A percentile compares a stretch with the other conserved stretches of the same genome.
phyloP scores from a whole-genome alignment of 1,284 basidiomycete species.

The Apiotrichum veenhuisii region DNA sequence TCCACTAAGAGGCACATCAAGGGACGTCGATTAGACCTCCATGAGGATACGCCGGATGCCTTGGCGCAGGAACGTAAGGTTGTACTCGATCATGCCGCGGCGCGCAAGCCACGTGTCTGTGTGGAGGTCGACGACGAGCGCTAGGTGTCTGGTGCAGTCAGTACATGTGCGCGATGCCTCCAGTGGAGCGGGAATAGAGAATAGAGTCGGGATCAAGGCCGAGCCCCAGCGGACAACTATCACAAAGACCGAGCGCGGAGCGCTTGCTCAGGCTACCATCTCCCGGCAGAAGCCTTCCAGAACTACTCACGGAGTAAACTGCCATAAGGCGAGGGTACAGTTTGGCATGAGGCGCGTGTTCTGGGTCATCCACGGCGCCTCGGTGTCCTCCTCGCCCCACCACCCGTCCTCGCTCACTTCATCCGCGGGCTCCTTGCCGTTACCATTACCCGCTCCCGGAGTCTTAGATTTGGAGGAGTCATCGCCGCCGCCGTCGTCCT shows the following conservation, averaged over 20 bases:
- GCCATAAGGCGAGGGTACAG: slow-evolving; percentile 79
- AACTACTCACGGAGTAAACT: slow-evolving; percentile 65
- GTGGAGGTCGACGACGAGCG: slow-evolving; percentile 74
- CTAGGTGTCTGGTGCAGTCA: slow-evolving; percentile 54
- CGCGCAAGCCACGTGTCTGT: slow-evolving; percentile 72
- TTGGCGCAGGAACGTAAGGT: slow-evolving; percentile 74
- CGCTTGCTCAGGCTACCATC: too few species aligned
- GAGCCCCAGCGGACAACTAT: too few species aligned
- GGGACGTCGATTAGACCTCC: too few species aligned
- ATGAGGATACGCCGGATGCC: slow-evolving; percentile 52
- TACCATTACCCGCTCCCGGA: slow-evolving; percentile 4
- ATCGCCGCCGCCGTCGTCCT: slow-evolving; percentile 2
- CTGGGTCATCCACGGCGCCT: slow-evolving; percentile 46
- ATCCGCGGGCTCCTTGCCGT: not conserved
- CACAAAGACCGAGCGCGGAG: too few species aligned
- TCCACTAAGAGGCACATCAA: too few species aligned
- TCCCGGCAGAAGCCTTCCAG: too few species aligned
- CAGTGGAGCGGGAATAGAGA: too few species aligned
- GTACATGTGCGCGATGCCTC: not conserved
- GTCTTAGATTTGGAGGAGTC: too few species aligned
- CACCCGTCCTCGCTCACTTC: slow-evolving; percentile 20
- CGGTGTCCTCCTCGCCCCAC: slow-evolving; percentile 48
- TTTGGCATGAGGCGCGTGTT: slow-evolving; percentile 50
- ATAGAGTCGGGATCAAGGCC: too few species aligned
- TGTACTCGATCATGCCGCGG: slow-evolving; percentile 84